Evolutionary conservation across 163 green algal species (phyloP).

Genomic region (Chloromonas sp.): DNA sequence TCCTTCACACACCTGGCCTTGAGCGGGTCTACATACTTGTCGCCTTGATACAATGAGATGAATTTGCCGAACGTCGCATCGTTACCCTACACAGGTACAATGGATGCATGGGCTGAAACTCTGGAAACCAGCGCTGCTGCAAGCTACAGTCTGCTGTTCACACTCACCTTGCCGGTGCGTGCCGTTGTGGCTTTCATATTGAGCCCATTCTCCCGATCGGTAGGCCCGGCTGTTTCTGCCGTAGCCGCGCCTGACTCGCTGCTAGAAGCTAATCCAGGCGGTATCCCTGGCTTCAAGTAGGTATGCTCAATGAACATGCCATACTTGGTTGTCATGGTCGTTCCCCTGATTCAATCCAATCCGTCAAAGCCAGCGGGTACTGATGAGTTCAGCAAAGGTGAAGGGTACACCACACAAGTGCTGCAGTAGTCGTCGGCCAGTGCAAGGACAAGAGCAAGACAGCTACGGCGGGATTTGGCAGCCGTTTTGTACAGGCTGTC

Average conservation of each 20-base stretch:
- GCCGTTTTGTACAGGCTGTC: too few relatives aligned
- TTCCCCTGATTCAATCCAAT: too few relatives aligned
- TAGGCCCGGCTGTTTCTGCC: background rate
- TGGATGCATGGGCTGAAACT: background rate
- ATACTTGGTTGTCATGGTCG: constrained; percentile 28
- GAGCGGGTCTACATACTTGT: constrained; percentile 35
- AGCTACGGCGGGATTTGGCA: too few relatives aligned
- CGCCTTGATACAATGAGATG: constrained; percentile 22
- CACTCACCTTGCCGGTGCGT: constrained; percentile 32
- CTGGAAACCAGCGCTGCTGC: background rate
- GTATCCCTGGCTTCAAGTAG: constrained; percentile 19
- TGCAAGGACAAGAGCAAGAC: too few relatives aligned
- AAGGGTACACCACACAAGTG: too few relatives aligned
- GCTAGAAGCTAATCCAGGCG: background rate
- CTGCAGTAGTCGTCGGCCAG: too few relatives aligned
- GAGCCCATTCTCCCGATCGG: constrained; percentile 25
- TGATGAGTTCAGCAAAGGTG: too few relatives aligned
- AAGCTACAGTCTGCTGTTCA: background rate
- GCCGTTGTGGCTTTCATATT: constrained; percentile 36
- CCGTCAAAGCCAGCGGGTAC: too few relatives aligned
- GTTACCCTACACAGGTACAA: constrained; percentile 19
- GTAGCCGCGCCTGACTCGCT: background rate
- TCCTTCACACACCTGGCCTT: background rate
- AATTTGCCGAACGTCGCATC: constrained; percentile 34
- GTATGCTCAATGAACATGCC: constrained; percentile 33